phyloP scores from a whole-genome alignment of 441 rosid species.

The Bocquillonia castaneifolia region DNA sequence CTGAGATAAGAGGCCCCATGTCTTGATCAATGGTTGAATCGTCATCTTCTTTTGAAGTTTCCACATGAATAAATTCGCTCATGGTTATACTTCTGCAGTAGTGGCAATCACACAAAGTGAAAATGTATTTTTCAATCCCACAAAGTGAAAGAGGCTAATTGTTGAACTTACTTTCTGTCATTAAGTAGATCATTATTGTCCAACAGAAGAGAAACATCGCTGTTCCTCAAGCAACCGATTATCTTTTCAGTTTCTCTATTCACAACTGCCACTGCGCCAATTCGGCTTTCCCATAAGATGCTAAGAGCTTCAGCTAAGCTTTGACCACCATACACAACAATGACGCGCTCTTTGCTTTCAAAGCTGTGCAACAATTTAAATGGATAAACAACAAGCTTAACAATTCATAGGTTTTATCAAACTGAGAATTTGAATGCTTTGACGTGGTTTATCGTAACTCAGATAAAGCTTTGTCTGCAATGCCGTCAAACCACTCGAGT shows the following conservation, averaged over 20 bases:
- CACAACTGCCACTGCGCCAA: constrained; percentile 29
- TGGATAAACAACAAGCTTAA: not conserved
- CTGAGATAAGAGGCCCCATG: constrained; percentile 27
- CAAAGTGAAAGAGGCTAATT: not conserved
- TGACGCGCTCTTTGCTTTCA: constrained; percentile 27
- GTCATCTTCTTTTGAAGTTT: constrained; percentile 8
- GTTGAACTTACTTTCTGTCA: constrained; percentile 23
- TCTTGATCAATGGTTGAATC: constrained; percentile 29
- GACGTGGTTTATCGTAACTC: constrained; percentile 25
- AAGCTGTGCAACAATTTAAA: constrained; percentile 14
- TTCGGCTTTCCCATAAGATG: constrained; percentile 25
- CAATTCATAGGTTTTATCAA: not conserved
- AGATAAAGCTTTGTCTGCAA: constrained; percentile 37
- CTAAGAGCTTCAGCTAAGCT: constrained; percentile 35
- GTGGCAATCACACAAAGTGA: not conserved
- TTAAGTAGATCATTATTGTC: constrained; percentile 25
- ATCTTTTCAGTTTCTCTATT: constrained; percentile 23
- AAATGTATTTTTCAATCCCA: too few species aligned
- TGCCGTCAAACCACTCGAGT: constrained; percentile 40
- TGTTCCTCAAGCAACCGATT: constrained; percentile 31
- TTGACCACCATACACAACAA: constrained; percentile 28
- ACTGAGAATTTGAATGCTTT: not conserved
- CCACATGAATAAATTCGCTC: constrained; percentile 34
- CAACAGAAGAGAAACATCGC: constrained; percentile 34
- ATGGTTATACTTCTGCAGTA: constrained; percentile 26